Base-by-base conservation (phyloP, 1,284 basidiomycete species). In the Fomitopsis betulina region DNA sequence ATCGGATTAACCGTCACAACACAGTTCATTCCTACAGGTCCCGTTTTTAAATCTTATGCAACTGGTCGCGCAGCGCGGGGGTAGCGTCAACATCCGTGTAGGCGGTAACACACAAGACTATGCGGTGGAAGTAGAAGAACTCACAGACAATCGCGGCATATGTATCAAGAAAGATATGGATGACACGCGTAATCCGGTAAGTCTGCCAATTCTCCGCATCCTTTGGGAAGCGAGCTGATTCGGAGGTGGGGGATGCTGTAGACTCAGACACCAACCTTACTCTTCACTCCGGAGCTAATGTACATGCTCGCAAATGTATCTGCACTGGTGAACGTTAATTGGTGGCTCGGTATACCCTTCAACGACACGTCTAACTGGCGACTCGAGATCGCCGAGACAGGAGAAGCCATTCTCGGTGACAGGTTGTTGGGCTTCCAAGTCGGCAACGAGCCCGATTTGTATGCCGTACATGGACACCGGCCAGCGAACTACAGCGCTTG, bases 71-170 rank as follows among this genome's bases (percentile, higher is more conserved):
- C 78, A 84, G 52, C 81, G 87, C 12, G 77, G 76, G 8, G 89
- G 89, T 0, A 68, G 76, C 5, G 77, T 87, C 5, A 70, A 75
- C 43, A 72, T 92, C 17, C 85, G 90, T 45, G 79, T 92, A 3
- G 91, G 90, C 37, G 91, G 90, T 56, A 92, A 92, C 70, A 86
- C 86, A 1, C 88, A 91, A 65, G 87, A 91, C 60, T 79, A 75
- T 25, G 84, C 85, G 13, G 75, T 74, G 0, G 68, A 85, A 45
- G 78, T 82, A 0, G 72, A 76, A 27, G 49, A 19, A 32, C 33
- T 51, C 15, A 35, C 49, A 7, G 32, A 37, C n/a, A 37, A 33
- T 23, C 49, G 49, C 17, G 49, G 49, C 47, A 58, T 56, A 19
- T 60, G 61, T 35, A 63, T 68, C 54, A 59, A 55, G 40, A 67